phyloP scores from a whole-genome alignment of 148 eudicot genomes.

The Vaccinium macrocarpon region DNA sequence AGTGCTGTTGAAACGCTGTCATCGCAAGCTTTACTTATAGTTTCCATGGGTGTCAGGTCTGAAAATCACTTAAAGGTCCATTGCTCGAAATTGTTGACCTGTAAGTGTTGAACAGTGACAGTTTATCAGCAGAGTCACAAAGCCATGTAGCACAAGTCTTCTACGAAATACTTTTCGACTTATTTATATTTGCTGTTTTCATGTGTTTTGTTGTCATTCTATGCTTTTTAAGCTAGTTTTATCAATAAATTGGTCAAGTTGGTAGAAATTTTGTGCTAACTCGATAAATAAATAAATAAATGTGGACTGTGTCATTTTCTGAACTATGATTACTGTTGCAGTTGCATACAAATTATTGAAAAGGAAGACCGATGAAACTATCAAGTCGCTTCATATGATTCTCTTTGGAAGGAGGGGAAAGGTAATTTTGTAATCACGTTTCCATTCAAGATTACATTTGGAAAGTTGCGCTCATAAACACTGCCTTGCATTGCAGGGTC shows the following conservation, averaged over 20 bases:
- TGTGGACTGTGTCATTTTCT: background rate
- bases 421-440: slow-evolving; percentile 38
- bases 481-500: background rate
- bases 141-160: background rate
- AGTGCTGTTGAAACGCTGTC: background rate
- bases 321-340: slow-evolving; percentile 24
- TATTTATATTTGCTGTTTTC: background rate
- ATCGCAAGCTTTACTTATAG: background rate
- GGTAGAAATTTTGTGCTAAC: slow-evolving; percentile 5
- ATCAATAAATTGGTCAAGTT: background rate
- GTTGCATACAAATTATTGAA: slow-evolving; percentile 89
- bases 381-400: slow-evolving; percentile 72
- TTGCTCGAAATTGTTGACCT: background rate
- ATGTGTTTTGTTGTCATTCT: background rate
- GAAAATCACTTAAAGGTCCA: background rate
- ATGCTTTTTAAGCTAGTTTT: background rate
- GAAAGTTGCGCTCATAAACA: background rate
- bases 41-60: background rate
- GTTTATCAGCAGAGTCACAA: background rate
- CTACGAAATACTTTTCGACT: background rate
- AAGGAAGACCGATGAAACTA: slow-evolving; percentile 72
- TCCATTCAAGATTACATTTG: background rate
- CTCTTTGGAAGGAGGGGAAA: slow-evolving; percentile 85
- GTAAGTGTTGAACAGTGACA: slow-evolving; percentile 13
- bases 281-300: background rate